Base-by-base conservation (phyloP, 2,329 filamentous ascomycete genomes). In the Neopestalotiopsis rosae region DNA sequence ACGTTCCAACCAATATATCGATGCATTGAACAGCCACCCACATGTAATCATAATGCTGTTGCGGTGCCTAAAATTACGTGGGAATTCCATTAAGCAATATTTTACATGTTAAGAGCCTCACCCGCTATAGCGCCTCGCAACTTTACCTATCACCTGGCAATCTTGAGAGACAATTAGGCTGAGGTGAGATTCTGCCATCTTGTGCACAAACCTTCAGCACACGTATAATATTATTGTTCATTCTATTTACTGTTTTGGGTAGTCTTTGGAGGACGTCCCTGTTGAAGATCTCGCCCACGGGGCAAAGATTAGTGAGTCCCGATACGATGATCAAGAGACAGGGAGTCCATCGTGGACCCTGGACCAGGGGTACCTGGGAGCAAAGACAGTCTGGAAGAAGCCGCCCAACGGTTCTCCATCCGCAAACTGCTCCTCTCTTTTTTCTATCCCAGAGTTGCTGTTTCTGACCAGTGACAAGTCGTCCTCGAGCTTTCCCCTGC, bases 1-100 rank as follows among this genome's bases (percentile, higher is more conserved):
- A 66, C 28, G 42, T 57, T 56, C 63, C 63, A 66, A 66, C 56
- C 28, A 38, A 34, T 57, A 32, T 24, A 20, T 30, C 34, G 10
- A 28, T 58, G 45, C 63, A 45, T 28, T 24, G 17, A 45, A 49
- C 32, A 30, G n/a, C n/a, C 12, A 38, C 38, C 9, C 10, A 49
- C 12, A 13, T 17, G 28, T 30, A 52, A 56, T 28, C 2, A 12
- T 30, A 65, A 14, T 30, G 17, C 7, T 20, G n/a, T n/a, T 28
- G 62, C 40, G 5, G 24, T 49, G 45, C 20, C 40, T 24, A 13
- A n/a, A 32, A 24, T 45, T 65, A 45, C 38, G 24, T 30, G 28
- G 28, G 14, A 20, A 34, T 52, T 28, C 45, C 17, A 24, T 52
- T 20, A 7, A 38, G 2, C 34, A 7, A 38, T 38, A 38, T 10